Base-by-base conservation (phyloP, 2,329 filamentous ascomycete genomes). In the Cladosporium phlei region DNA sequence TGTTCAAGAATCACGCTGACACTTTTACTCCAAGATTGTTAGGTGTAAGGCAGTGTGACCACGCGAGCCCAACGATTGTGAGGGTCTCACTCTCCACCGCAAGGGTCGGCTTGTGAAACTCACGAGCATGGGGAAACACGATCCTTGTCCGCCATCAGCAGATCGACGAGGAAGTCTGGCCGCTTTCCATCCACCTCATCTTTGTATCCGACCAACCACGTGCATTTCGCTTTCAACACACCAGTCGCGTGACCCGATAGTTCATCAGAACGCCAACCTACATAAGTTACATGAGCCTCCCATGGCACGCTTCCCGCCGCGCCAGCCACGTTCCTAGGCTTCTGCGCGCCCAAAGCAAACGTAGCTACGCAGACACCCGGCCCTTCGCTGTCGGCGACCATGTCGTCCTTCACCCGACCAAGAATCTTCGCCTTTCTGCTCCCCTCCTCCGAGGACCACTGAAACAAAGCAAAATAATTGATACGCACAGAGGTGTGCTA, bases 401-500 rank as follows among this genome's bases (percentile, higher is more conserved):
- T 25, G 69, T 72, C 24, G 57, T 75, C 16, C 60, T 75, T 22
- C 68, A 68, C 35, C 60, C 65, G 20, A 68, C 66, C 46, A 59
- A 57, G 28, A 61, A 69, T 53, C n/a, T n/a, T n/a, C 55, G 59
- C 4, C 46, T 49, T 12, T 58, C 64, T 14, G 58, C 66, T 19
- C 69, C 69, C 3, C 58, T 62, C 21, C 60, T 75, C 38, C 59
- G 68, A 3, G 65, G 62, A 39, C 60, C 62, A 7, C 60, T 78
- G 9, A 59, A 63, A 16, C 46, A 59, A 3, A 57, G 61, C 9
- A 49, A 50, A 30, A 56, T 54, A 21, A 60, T 65, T 3, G 56
- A 69, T 8, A 70, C 65, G 8, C 69, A 80, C 45, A 70, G 70
- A 25, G 77, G 78, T 5, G 59, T 60, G 0, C 57, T 83, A 9